Percentiles rank a stretch among this genome's conserved stretches.
Conservation (phyloP, 1,284 basidiomycete species). For the Fomitopsis betulina region DNA sequence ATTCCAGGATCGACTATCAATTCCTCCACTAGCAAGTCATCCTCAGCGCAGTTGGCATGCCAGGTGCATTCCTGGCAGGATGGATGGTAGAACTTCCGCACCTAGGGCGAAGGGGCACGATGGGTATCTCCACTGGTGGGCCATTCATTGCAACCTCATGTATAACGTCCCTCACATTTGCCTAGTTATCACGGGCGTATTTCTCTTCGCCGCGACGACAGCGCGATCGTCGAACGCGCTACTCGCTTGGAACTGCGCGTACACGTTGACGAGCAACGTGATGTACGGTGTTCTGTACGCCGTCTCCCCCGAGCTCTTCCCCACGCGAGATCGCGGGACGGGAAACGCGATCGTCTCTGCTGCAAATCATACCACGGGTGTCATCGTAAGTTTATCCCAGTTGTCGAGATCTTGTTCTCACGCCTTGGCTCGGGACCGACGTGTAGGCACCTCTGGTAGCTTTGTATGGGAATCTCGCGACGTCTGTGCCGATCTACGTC, state of each 20-base stretch:
- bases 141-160: neutral
- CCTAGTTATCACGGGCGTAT: slow-evolving; percentile 59
- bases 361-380: slow-evolving; percentile 58
- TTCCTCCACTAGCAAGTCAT: slow-evolving; percentile 49
- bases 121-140: slow-evolving; percentile 55
- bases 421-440: neutral
- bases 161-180: neutral
- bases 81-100: slow-evolving; percentile 56
- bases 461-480: slow-evolving; percentile 53
- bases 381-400: slow-evolving; percentile 38
- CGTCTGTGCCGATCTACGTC: slow-evolving; percentile 68
- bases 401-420: neutral
- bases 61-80: slow-evolving; percentile 57
- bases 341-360: slow-evolving; percentile 64
- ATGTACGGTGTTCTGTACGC: slow-evolving; percentile 77
- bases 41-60: slow-evolving; percentile 62
- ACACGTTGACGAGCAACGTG: slow-evolving; percentile 59
- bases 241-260: slow-evolving; percentile 72
- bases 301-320: slow-evolving; percentile 64
- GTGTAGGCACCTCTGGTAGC: slow-evolving; percentile 64
- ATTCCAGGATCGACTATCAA: neutral
- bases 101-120: slow-evolving; percentile 59
- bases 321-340: slow-evolving; percentile 67
- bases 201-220: slow-evolving; percentile 67
- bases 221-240: slow-evolving; percentile 57